phyloP scores from a whole-genome alignment of 352 stramenopile genomes.

The Pythium sukuiense region DNA sequence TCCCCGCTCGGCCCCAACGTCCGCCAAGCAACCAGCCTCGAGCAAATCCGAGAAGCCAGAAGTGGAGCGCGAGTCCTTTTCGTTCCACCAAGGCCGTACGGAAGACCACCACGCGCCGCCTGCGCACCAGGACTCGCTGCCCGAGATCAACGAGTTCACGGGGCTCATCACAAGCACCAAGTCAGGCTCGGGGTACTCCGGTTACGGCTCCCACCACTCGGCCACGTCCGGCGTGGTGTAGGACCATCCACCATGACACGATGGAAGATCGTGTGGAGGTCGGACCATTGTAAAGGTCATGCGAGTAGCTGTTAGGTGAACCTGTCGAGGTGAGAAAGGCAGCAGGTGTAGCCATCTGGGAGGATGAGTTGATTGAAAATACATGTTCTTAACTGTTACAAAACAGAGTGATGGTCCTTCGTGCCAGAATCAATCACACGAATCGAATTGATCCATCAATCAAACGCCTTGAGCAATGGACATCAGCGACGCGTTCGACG shows the following conservation, averaged over 20 bases:
- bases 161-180: conserved; percentile 44
- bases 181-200: not conserved
- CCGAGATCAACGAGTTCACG: conserved; percentile 77
- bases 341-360: conserved; percentile 12
- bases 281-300: conserved; percentile 7
- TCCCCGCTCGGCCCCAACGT: not conserved
- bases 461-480: conserved; percentile 37
- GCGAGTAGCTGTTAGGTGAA: not conserved
- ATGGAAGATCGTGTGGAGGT: not conserved
- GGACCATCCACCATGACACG: not conserved
- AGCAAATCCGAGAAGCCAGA: not conserved
- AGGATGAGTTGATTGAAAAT: not conserved
- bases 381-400: conserved; percentile 19
- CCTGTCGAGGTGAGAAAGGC: conserved; percentile 4
- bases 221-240: conserved; percentile 1
- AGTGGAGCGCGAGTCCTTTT: conserved; percentile 38
- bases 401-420: conserved; percentile 23
- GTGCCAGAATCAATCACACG: too few relatives aligned
- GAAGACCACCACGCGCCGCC: conserved; percentile 40
- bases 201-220: conserved; percentile 19
- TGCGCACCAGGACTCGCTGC: conserved; percentile 48
- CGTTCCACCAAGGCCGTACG: conserved; percentile 69
- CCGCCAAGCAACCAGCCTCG: not conserved
- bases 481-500: conserved; percentile 72
- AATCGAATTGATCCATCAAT: not conserved